These are phyloP conservation scores for Lactuca saligna DNA, from an alignment of 129 eudicot genomes.

Conservation along the genomic window DNA sequence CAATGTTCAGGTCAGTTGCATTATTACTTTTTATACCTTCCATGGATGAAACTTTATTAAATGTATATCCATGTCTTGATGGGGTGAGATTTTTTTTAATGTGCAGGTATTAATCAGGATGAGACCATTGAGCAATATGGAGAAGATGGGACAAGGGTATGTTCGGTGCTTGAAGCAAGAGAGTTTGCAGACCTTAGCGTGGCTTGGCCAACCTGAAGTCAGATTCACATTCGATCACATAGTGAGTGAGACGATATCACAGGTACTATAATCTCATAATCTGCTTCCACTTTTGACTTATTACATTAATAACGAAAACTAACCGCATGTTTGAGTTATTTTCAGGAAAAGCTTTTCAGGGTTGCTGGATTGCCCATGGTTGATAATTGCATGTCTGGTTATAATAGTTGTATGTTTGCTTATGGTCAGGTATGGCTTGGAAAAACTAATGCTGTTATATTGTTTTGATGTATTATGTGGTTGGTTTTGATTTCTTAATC, in stretches of 20 bases:
- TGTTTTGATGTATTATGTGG: slow-evolving; percentile 11
- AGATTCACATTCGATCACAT: slow-evolving; percentile 92
- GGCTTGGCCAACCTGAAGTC: slow-evolving; percentile 87
- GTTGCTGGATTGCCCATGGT: slow-evolving; percentile 95
- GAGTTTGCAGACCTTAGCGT: slow-evolving; percentile 63
- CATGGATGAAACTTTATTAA: background rate
- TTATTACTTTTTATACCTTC: background rate
- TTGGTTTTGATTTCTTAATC: slow-evolving; percentile 16
- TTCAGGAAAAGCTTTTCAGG: slow-evolving; percentile 74
- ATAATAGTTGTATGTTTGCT: slow-evolving; percentile 96
- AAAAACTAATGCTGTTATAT: background rate
- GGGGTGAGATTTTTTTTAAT: background rate
- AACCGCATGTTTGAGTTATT: slow-evolving; percentile 13
- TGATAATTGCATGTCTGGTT: slow-evolving; percentile 93
- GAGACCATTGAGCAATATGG: slow-evolving; percentile 63
- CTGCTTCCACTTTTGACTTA: slow-evolving; percentile 9
- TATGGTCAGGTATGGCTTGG: slow-evolving; percentile 71
- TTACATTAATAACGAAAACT: background rate
- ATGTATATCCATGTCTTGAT: slow-evolving; percentile 11
- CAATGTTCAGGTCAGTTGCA: slow-evolving; percentile 75
- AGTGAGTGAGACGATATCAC: slow-evolving; percentile 70
- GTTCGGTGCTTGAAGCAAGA: slow-evolving; percentile 81
- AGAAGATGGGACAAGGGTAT: slow-evolving; percentile 64
- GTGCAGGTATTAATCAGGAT: slow-evolving; percentile 72
- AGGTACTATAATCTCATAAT: slow-evolving; percentile 40